A percentile compares a stretch with the other conserved stretches of the same genome.
Conservation (phyloP, 805 yeast genomes). For the Saccharomycopsis javanensis region DNA sequence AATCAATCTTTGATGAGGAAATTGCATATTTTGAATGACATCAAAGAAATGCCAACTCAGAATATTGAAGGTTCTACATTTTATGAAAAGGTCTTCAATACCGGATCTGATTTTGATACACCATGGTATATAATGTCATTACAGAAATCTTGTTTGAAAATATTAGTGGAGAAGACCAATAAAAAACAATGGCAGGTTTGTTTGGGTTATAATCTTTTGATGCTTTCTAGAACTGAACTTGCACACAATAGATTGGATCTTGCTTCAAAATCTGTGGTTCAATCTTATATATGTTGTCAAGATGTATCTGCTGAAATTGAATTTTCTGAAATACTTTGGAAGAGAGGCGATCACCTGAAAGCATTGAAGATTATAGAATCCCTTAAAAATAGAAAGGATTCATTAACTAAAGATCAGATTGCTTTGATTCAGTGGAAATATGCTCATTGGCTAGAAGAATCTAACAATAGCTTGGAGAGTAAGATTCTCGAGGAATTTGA, state of each 20-base stretch:
- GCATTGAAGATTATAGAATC: constrained; percentile 61
- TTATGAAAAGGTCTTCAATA: constrained; percentile 23
- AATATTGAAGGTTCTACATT: constrained; percentile 8
- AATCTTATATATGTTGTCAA: constrained; percentile 33
- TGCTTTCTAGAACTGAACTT: constrained; percentile 55
- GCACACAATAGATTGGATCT: constrained; percentile 59
- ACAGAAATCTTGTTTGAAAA: constrained; percentile 47
- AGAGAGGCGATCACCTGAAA: constrained; percentile 75
- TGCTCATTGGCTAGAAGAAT: constrained; percentile 80
- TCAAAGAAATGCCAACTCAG: constrained; percentile 32
- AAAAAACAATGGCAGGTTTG: constrained; percentile 32
- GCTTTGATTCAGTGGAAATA: constrained; percentile 54
- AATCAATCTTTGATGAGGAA: constrained; percentile 39
- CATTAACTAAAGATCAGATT: background rate
- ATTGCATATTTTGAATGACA: constrained; percentile 54
- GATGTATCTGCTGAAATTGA: constrained; percentile 49
- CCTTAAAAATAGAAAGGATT: constrained; percentile 26
- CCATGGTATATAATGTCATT: constrained; percentile 51
- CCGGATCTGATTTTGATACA: constrained; percentile 48
- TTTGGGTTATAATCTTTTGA: background rate
- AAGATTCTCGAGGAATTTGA: constrained; percentile 63
- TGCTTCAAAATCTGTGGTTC: constrained; percentile 57
- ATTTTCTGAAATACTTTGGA: constrained; percentile 79
- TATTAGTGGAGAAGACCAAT: constrained; percentile 42
- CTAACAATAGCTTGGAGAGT: constrained; percentile 72